Conservation (phyloP, 148 eudicot species). For the Cornus florida region DNA sequence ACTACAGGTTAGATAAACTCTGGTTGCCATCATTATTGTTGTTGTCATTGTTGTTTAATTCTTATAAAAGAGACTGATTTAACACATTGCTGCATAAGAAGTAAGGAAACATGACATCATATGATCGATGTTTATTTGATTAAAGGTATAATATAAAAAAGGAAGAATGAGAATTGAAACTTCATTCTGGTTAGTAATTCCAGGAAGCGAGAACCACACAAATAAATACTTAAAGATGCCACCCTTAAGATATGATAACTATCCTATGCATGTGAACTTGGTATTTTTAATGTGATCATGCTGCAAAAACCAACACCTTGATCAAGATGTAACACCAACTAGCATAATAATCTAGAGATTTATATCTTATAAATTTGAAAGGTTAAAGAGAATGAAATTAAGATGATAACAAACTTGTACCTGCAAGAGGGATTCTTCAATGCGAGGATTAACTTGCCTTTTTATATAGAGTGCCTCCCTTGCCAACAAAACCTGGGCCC, state of each 20-base stretch:
- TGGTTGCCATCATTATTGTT: not conserved
- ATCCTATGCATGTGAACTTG: not conserved
- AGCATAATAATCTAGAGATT: not conserved
- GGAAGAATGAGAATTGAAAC: not conserved
- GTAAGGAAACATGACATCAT: not conserved
- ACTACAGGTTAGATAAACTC: too few species aligned
- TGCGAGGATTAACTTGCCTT: slow-evolving; percentile 24
- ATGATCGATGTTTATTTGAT: not conserved
- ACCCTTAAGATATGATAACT: not conserved
- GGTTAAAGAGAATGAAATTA: not conserved
- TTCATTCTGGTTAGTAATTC: not conserved
- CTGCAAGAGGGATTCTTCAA: slow-evolving; percentile 35
- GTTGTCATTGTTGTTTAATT: not conserved
- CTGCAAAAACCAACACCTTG: slow-evolving; percentile 9
- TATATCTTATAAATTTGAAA: not conserved
- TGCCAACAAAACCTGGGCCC: slow-evolving; percentile 44
- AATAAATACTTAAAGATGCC: not conserved
- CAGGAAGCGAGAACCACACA: not conserved
- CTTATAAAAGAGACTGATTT: not conserved
- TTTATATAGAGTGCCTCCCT: slow-evolving; percentile 55
- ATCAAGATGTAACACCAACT: not conserved
- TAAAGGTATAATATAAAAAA: not conserved
- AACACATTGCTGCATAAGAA: not conserved
- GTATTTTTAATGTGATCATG: not conserved
- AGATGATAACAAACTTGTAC: slow-evolving; percentile 31